Evolutionary conservation across 2,329 filamentous ascomycete genomes (phyloP).

Genomic region (Nothopassalora personata): DNA sequence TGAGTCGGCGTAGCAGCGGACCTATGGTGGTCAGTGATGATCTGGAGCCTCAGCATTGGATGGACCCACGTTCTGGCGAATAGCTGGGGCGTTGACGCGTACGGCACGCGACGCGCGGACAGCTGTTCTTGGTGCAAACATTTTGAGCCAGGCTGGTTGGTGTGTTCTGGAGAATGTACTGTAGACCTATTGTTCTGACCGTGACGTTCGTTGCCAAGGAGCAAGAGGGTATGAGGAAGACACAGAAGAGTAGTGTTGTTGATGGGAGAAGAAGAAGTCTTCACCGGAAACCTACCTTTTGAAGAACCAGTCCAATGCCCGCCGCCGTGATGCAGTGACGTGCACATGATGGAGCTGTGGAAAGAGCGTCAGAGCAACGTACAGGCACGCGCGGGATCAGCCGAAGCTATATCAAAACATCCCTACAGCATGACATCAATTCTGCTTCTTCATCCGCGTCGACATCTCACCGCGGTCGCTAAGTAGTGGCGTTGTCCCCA

Average conservation of each 20-base stretch:
- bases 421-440: neutral
- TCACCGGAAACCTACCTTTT: neutral
- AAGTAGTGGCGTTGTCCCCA: no score
- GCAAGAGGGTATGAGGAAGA: neutral
- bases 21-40: neutral
- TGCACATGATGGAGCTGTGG: neutral
- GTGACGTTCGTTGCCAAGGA: no score
- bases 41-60: neutral
- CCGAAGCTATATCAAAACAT: neutral
- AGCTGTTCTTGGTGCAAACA: slow-evolving; percentile 7
- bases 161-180: neutral
- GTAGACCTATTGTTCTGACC: neutral
- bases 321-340: neutral
- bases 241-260: neutral
- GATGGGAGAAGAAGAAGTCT: neutral
- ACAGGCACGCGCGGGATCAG: neutral
- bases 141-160: slow-evolving; percentile 1
- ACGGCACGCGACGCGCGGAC: slow-evolving; percentile 10
- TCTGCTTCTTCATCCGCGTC: no score
- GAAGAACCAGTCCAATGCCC: neutral
- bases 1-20: slow-evolving; percentile 11
- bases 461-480: no score
- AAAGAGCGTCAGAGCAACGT: neutral
- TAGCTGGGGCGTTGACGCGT: slow-evolving; percentile 8
- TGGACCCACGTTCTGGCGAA: neutral